Evolutionary conservation across 345 rosid genomes (phyloP).

Genomic region (Pistacia vera): DNA sequence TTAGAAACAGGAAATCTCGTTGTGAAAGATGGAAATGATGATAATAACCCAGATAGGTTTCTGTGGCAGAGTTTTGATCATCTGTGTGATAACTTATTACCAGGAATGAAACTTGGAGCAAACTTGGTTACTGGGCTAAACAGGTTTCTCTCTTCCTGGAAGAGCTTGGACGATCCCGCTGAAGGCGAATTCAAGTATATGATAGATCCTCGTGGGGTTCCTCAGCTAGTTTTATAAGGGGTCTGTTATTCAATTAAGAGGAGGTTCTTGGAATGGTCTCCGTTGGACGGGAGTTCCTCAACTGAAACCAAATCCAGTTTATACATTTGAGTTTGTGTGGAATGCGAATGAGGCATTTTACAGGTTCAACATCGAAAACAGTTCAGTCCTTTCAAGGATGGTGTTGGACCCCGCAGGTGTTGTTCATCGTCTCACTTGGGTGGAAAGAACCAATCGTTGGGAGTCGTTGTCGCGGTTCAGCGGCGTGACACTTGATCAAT

Average conservation of each 20-base stretch:
- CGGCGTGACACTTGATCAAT: conserved; percentile 3
- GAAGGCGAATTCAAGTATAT: conserved; percentile 28
- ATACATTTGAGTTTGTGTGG: not conserved
- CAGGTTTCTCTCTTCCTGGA: conserved; percentile 38
- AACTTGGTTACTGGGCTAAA: conserved; percentile 27
- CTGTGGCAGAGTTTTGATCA: conserved; percentile 59
- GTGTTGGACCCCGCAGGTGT: conserved; percentile 7
- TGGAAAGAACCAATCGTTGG: conserved; percentile 9
- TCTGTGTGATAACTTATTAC: conserved; percentile 44
- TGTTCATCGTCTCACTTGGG: conserved; percentile 18
- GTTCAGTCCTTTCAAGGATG: conserved; percentile 4
- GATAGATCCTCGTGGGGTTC: conserved; percentile 38
- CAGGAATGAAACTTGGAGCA: conserved; percentile 48
- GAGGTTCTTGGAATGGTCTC: conserved; percentile 48
- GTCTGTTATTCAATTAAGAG: conserved; percentile 18
- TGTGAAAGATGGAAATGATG: conserved; percentile 26
- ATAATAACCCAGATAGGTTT: conserved; percentile 4
- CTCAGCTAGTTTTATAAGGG: conserved; percentile 32
- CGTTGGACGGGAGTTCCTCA: conserved; percentile 23
- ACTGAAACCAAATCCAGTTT: not conserved
- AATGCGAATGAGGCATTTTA: not conserved
- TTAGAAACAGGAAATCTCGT: conserved; percentile 49
- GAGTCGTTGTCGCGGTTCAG: not conserved
- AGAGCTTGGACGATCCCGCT: conserved; percentile 34
- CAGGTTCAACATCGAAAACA: not conserved